Conservation (phyloP, 768 basidiomycete genomes). For the Rickenella mellea region DNA sequence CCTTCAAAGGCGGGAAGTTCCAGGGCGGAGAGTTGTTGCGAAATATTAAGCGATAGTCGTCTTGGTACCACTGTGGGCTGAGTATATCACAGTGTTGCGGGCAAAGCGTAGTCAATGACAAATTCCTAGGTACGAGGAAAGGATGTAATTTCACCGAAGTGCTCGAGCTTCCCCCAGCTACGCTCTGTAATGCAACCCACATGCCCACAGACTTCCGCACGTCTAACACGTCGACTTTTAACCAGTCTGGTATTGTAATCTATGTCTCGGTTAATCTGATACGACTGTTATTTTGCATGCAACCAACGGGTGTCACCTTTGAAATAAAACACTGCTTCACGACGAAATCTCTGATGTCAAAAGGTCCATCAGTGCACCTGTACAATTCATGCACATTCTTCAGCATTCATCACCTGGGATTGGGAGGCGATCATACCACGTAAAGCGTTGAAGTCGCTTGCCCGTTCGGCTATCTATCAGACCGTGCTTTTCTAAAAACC, state of each 20-base stretch:
- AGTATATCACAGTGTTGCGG: conserved; percentile 5
- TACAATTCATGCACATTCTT: neutral
- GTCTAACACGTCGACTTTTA: conserved; percentile 67
- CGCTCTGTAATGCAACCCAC: conserved; percentile 24
- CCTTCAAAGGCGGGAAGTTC: conserved; percentile 71
- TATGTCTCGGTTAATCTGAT: conserved; percentile 16
- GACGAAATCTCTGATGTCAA: conserved; percentile 75
- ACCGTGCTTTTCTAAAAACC: conserved; percentile 62
- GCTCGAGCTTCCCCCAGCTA: conserved; percentile 8
- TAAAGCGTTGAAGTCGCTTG: conserved; percentile 50
- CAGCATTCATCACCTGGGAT: neutral
- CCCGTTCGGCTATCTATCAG: conserved; percentile 55
- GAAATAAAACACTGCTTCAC: conserved; percentile 89
- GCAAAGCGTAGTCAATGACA: neutral
- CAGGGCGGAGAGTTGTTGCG: conserved; percentile 67
- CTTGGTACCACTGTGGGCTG: conserved; percentile 10
- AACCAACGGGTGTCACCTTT: conserved; percentile 33
- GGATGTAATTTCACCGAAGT: conserved; percentile 1
- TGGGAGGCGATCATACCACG: conserved; percentile 37
- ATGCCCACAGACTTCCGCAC: conserved; percentile 51
- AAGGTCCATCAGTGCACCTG: conserved; percentile 72
- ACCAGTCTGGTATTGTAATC: conserved; percentile 64
- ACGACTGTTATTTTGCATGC: conserved; percentile 5
- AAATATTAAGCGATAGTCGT: conserved; percentile 46
- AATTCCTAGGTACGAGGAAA: neutral